Evolutionary conservation across 2,329 filamentous ascomycete species (phyloP), one percentile per base, ranked within the genome.

Genomic region (Talaromyces albobiverticillius): DNA sequence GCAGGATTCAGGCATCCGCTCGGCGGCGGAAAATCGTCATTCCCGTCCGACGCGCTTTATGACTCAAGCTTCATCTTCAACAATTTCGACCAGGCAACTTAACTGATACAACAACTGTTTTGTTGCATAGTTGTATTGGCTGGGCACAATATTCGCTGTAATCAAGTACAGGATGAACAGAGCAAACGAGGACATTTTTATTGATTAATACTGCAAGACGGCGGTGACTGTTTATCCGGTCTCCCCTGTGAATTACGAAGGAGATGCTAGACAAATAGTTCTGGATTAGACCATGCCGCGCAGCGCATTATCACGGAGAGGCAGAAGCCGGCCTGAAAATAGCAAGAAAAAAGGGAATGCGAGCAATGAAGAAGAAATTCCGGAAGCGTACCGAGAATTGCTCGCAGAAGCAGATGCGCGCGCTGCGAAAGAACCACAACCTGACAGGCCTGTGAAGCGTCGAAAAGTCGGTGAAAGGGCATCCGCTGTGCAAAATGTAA

Each of bases 321-420:
- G 48, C 20, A 56, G 57, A 43, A 51, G 41, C 20, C 31, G 58
- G 40, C 58, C 54, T 11, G 25, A 45, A 25, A 56, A 46, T 48
- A 22, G 50, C 14, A 59, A 52, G 43, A 52, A 52, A 31, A 52
- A 46, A 16, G 45, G 55, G 32, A 40, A 54, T n/a, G 36, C 50
- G 3, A 16, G 29, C 11, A 9, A 29, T 10, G 38, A 56, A 31
- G 64, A 68, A 52, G 58, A 70, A 50, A 61, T 72, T 11, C 65
- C 71, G 5, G 64, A 69, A 49, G 65, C 74, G 3, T 76, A 76
- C 54, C 64, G 61, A 43, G 71, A 76, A 43, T 71, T 76, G 71
- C 63, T 76, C 22, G 69, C 68, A 3, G 72, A 75, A 57, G 69
- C 68, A 18, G 68, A 71, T 54, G 62, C 67, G 11, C 66, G 69